Conservation (phyloP, 495 filamentous ascomycete genomes). For the Xylaria castorea region DNA sequence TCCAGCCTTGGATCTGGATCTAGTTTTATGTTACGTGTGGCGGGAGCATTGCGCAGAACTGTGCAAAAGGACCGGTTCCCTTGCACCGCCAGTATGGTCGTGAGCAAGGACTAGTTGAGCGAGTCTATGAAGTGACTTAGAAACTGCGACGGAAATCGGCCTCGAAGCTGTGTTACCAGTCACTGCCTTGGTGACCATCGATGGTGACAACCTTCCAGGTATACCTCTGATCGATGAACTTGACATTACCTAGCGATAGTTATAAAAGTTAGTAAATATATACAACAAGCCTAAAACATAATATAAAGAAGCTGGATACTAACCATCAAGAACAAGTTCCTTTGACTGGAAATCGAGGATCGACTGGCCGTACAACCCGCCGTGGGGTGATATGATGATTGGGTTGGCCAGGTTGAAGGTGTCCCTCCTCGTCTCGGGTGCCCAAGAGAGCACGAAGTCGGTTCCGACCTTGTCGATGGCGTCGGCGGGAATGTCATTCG, state of each 20-base stretch:
- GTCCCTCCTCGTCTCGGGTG: not conserved
- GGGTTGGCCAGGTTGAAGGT: slow-evolving; percentile 5
- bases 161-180: not conserved
- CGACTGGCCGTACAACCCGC: not conserved
- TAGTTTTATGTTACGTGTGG: too few relatives aligned
- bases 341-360: not conserved
- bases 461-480: not conserved
- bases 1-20: too few relatives aligned
- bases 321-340: not conserved
- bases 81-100: too few relatives aligned
- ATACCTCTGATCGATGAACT: not conserved
- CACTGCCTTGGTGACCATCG: not conserved
- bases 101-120: not conserved
- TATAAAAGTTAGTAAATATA: not conserved
- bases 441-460: slow-evolving; percentile 1
- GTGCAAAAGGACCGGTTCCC: too few relatives aligned
- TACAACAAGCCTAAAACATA: not conserved
- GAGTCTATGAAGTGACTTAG: not conserved
- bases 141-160: not conserved
- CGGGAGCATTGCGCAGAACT: too few relatives aligned
- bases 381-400: not conserved
- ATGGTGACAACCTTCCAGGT: slow-evolving; percentile 3
- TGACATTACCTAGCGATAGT: not conserved
- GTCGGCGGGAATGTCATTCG: slow-evolving; percentile 1
- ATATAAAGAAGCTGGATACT: not conserved